Evolutionary conservation across 2,329 filamentous ascomycete genomes (phyloP), one percentile per base, ranked within the genome.

Genomic region (Nigrograna mackinnonii): DNA sequence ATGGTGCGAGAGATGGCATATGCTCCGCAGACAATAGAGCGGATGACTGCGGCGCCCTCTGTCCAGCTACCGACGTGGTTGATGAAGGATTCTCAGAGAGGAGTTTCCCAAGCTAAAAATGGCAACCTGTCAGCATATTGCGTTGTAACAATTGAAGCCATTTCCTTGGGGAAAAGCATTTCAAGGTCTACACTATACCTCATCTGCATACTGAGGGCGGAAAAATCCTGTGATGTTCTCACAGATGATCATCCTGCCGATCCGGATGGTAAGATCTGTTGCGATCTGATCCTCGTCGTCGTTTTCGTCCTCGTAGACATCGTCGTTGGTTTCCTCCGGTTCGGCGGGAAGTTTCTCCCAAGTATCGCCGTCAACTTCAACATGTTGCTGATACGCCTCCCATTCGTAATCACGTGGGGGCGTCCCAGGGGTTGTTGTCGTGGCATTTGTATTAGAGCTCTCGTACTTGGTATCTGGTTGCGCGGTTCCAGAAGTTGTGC

Each of bases 201-300:
- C 65, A 65, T 68, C 64, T 41, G 64, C 65, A 50, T 68, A 68
- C 44, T 68, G 65, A 41, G 64, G 64, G 26, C 64, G 63, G 37
- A 67, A 67, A 39, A 67, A 66, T 28, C 64, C 65, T 46, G 63
- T 66, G 30, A 67, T 60, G 20, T 67, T 68, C 34, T 68, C 64
- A 45, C 63, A 67, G n/a, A 68, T 66, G 24, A 68, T 66, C 65
- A 68, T 67, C 41, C 64, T 58, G 18, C 65, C 65, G 35, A 67
- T 67, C 9, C 63, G 58, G 41, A 68, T 66, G 13, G 64, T 67
- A 24, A 67, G 56, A 53, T 68, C 65, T 2, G 62, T 66, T 20
- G 62, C 62, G 37, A 66, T 66, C 46, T 66, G 60, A 44, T 67
- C 64, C 46, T 67, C 65, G 34, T 68, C 65, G 33, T 68, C 65